phyloP scores from a whole-genome alignment of 108 stramenopile genomes.

The Nannochloropsis salina region DNA sequence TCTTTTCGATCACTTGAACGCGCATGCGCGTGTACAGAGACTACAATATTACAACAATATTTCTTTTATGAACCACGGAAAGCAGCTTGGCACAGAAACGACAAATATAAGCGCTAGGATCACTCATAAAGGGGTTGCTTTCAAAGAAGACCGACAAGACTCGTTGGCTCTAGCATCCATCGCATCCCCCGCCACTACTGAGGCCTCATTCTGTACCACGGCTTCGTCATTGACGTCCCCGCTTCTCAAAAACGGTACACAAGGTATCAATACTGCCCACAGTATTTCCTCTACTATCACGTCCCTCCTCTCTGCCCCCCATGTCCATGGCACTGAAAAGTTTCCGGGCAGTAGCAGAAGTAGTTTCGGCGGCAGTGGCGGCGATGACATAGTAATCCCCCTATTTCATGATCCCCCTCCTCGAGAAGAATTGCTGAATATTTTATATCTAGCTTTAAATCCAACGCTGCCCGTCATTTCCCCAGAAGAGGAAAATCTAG shows the following conservation, averaged over 20 bases:
- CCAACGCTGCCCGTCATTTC: background rate
- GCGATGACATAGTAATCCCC: background rate
- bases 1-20: no score
- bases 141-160: background rate
- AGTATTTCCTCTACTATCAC: constrained; percentile 13
- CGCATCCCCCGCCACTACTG: background rate
- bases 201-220: background rate
- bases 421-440: background rate
- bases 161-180: background rate
- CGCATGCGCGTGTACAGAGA: no score
- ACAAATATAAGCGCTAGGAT: no score
- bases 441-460: background rate
- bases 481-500: background rate
- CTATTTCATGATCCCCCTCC: background rate
- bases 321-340: background rate
- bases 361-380: background rate
- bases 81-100: no score
- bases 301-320: background rate
- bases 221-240: background rate
- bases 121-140: no score
- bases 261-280: background rate
- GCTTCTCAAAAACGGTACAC: background rate
- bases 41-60: no score
- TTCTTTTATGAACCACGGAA: no score
- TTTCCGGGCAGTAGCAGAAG: background rate